Evolutionary conservation across 2,329 filamentous ascomycete genomes (phyloP).

Genomic region (Neophaeococcomyces aloes): DNA sequence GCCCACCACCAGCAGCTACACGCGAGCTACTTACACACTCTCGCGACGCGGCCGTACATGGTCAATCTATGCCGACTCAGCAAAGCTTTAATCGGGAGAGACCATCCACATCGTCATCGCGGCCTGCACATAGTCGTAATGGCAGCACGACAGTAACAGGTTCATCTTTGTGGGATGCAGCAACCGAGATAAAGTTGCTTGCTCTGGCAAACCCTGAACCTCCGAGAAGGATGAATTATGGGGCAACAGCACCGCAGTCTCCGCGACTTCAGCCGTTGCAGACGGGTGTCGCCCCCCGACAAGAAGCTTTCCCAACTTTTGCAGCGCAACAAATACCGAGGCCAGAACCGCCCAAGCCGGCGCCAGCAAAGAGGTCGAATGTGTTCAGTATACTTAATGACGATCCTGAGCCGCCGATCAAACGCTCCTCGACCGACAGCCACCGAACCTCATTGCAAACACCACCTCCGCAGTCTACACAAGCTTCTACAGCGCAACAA

Average conservation of each 20-base stretch:
- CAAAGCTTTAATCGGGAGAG: conserved; percentile 6
- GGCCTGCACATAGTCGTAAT: conserved; percentile 1
- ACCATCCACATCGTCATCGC: conserved; percentile 1
- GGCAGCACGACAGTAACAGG: background rate
- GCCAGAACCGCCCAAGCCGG: conserved; percentile 20
- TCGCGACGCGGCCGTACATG: conserved; percentile 6
- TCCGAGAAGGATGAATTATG: background rate
- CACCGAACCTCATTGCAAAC: conserved; percentile 11
- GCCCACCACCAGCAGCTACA: conserved; percentile 9
- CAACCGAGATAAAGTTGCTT: no score
- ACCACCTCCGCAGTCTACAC: conserved; percentile 13
- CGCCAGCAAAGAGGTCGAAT: conserved; percentile 39
- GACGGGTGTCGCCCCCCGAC: conserved; percentile 1
- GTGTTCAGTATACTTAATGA: conserved; percentile 41
- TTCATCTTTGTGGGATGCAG: background rate
- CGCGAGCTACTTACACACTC: conserved; percentile 7
- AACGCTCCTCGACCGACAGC: conserved; percentile 17
- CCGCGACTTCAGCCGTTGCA: conserved; percentile 5
- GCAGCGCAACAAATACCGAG: conserved; percentile 8
- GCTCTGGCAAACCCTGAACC: no score
- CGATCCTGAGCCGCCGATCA: conserved; percentile 33
- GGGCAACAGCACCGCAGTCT: background rate
- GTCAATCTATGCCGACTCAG: background rate
- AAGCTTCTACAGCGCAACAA: conserved; percentile 18
- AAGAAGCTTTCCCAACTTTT: conserved; percentile 1